Percentiles rank a stretch among this genome's conserved stretches.
phyloP scores from a whole-genome alignment of 768 basidiomycete genomes.

The Thelephora ganbajun region DNA sequence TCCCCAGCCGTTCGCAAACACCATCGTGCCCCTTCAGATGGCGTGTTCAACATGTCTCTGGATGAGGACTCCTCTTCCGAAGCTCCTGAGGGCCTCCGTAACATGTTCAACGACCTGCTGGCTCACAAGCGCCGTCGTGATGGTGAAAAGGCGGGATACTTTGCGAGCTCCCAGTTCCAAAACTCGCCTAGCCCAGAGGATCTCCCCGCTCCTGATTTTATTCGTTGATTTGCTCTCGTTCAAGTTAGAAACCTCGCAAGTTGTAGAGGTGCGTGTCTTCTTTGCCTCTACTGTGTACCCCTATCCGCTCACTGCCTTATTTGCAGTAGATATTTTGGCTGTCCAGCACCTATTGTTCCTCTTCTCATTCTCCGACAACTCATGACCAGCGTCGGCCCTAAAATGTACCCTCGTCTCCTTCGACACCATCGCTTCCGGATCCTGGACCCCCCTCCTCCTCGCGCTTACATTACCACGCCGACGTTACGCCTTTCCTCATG shows the following conservation, averaged over 20 bases:
- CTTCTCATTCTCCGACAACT: conserved; percentile 14
- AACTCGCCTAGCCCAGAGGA: conserved; percentile 79
- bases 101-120: conserved; percentile 15
- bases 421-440: conserved; percentile 12
- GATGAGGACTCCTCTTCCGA: conserved; percentile 47
- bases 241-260: conserved; percentile 14
- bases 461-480: conserved; percentile 30
- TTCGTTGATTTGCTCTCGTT: conserved; percentile 23
- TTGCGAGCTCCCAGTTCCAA: conserved; percentile 75
- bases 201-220: conserved; percentile 53
- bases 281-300: not conserved
- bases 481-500: conserved; percentile 20
- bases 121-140: conserved; percentile 6
- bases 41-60: conserved; percentile 62
- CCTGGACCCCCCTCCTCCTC: conserved; percentile 10
- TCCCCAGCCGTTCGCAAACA: conserved; percentile 31
- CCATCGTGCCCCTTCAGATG: conserved; percentile 53
- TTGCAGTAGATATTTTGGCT: conserved; percentile 25
- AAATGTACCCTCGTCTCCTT: conserved; percentile 10
- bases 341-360: conserved; percentile 24
- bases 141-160: conserved; percentile 33
- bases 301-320: no score
- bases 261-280: conserved; percentile 26
- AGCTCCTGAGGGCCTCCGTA: conserved; percentile 23
- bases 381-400: conserved; percentile 18